These are phyloP conservation scores for Ophiostoma ips DNA, from an alignment of 2,329 filamentous ascomycete genomes.

Conservation along the genomic window DNA sequence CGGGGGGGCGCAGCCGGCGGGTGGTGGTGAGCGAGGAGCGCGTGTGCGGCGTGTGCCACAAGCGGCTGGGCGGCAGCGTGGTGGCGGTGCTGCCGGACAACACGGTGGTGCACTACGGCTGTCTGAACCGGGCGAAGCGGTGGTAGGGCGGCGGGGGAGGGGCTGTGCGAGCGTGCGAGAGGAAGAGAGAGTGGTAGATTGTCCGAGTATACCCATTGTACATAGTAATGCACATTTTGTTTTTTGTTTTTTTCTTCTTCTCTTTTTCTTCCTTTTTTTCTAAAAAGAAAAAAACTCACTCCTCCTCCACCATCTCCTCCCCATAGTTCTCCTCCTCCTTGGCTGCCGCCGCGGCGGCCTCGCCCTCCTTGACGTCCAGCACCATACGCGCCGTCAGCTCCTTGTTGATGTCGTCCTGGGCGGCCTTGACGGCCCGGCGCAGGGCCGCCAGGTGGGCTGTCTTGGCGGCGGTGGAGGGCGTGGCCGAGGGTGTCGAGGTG, in stretches of 20 bases:
- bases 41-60: conserved; percentile 85
- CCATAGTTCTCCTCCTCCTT: conserved; percentile 70
- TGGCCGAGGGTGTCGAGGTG: conserved; percentile 16
- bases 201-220: background rate
- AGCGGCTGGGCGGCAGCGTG: conserved; percentile 80
- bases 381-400: conserved; percentile 64
- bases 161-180: too few relatives aligned
- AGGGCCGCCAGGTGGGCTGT: conserved; percentile 46
- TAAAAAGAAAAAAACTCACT: too few relatives aligned
- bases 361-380: conserved; percentile 41
- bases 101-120: conserved; percentile 69
- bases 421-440: conserved; percentile 36
- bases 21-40: conserved; percentile 79
- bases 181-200: background rate
- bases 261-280: conserved; percentile 20
- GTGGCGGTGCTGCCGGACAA: conserved; percentile 82
- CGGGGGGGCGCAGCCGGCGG: conserved; percentile 41
- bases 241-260: background rate
- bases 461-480: conserved; percentile 27
- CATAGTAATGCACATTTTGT: background rate
- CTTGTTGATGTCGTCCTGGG: conserved; percentile 56
- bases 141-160: too few relatives aligned
- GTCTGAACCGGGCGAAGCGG: conserved; percentile 28
- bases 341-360: conserved; percentile 32
- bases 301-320: conserved; percentile 61